Evolutionary conservation across 352 stramenopile genomes (phyloP).

Genomic region (Phytophthora nicotianae): DNA sequence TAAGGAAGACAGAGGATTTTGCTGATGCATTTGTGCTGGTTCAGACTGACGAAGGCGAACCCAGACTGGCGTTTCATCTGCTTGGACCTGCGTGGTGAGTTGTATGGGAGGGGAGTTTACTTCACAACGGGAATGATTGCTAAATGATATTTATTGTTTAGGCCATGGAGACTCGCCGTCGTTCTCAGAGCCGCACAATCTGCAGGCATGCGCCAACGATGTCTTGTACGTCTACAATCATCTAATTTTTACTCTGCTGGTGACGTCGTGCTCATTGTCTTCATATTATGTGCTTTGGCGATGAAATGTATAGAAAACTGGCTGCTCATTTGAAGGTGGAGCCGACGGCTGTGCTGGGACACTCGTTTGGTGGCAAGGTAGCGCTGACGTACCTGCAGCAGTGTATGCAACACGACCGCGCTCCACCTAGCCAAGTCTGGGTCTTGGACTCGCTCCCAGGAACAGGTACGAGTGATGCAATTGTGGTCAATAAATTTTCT

Average conservation of each 20-base stretch:
- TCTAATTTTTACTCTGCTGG: not conserved
- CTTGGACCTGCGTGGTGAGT: constrained; percentile 69
- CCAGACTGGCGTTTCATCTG: constrained; percentile 73
- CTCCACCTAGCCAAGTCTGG: constrained; percentile 64
- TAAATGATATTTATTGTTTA: constrained; percentile 22
- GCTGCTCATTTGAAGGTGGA: constrained; percentile 54
- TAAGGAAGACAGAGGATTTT: not conserved
- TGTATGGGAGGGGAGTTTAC: not conserved
- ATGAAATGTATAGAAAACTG: constrained; percentile 41
- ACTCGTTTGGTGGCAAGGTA: constrained; percentile 86
- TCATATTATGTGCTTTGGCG: not conserved
- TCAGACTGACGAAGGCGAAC: constrained; percentile 62
- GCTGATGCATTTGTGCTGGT: constrained; percentile 6
- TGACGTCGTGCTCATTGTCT: too few relatives aligned
- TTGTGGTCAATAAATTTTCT: not conserved
- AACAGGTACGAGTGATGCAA: constrained; percentile 42
- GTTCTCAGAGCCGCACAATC: constrained; percentile 60
- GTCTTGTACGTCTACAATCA: constrained; percentile 53
- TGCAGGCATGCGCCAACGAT: constrained; percentile 71
- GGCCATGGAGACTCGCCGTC: constrained; percentile 79
- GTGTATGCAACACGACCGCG: constrained; percentile 47
- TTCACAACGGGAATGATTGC: not conserved
- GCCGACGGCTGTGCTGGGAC: constrained; percentile 67
- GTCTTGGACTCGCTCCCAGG: constrained; percentile 75
- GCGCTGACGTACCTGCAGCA: constrained; percentile 70